Conservation (phyloP, 768 basidiomycete genomes). For the Psilocybe tampanensis region DNA sequence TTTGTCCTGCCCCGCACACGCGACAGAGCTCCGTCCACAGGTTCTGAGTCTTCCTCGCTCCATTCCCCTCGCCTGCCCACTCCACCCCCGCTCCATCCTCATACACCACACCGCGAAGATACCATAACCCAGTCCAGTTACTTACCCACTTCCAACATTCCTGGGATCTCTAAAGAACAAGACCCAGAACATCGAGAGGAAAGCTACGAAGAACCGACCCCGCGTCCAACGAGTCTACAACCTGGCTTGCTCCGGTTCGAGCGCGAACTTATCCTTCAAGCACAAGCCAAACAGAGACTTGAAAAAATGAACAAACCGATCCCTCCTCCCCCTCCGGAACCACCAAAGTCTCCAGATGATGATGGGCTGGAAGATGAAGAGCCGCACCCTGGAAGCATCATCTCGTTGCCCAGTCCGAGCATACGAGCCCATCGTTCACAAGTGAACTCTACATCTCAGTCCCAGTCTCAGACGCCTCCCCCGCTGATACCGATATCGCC, state of each 20-base stretch:
- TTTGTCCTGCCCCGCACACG: constrained; percentile 2
- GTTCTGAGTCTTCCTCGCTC: constrained; percentile 26
- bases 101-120: constrained; percentile 15
- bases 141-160: neutral
- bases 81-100: constrained; percentile 21
- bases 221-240: constrained; percentile 28
- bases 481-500: constrained; percentile 16
- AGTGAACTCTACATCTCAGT: too few relatives aligned
- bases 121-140: constrained; percentile 11
- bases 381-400: constrained; percentile 24
- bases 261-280: constrained; percentile 16
- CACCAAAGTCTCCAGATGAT: neutral
- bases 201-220: constrained; percentile 23
- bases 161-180: too few relatives aligned
- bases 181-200: constrained; percentile 1
- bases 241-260: constrained; percentile 22
- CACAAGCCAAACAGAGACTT: constrained; percentile 10
- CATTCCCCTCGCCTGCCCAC: constrained; percentile 24
- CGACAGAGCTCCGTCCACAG: constrained; percentile 18
- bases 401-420: constrained; percentile 18
- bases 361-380: constrained; percentile 25
- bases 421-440: too few relatives aligned
- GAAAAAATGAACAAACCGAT: neutral
- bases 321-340: neutral
- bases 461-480: constrained; percentile 1